phyloP scores from a whole-genome alignment of 129 eudicot species.

The Glebionis coronaria region DNA sequence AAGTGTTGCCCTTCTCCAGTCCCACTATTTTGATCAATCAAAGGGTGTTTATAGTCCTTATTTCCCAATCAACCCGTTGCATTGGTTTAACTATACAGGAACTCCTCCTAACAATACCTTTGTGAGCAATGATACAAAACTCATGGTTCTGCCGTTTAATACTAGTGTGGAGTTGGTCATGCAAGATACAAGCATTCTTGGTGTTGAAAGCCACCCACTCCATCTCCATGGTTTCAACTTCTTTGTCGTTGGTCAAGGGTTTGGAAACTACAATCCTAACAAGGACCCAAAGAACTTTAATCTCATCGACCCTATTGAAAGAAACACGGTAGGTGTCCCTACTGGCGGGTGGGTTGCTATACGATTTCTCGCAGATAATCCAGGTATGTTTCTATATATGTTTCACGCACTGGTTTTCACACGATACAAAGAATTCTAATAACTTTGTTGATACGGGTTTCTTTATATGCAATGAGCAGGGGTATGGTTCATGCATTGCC shows the following conservation, averaged over 20 bases:
- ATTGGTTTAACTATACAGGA: constrained; percentile 24
- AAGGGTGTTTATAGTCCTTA: constrained; percentile 37
- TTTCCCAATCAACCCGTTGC: constrained; percentile 24
- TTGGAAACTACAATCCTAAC: constrained; percentile 5
- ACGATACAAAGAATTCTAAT: not conserved
- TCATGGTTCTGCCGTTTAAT: not conserved
- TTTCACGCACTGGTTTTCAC: not conserved
- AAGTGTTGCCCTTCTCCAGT: constrained; percentile 31
- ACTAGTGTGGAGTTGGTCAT: not conserved
- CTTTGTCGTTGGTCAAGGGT: constrained; percentile 5
- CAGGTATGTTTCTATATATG: constrained; percentile 3
- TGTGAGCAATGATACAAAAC: constrained; percentile 6
- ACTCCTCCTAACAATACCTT: not conserved
- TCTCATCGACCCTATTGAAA: constrained; percentile 8
- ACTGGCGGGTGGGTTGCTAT: constrained; percentile 11
- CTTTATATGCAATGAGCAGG: constrained; percentile 17
- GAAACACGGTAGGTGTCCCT: constrained; percentile 6
- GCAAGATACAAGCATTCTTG: constrained; percentile 7
- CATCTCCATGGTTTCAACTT: constrained; percentile 11
- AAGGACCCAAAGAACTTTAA: constrained; percentile 1
- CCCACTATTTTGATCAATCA: constrained; percentile 32
- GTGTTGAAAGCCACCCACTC: constrained; percentile 1
- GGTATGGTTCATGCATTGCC: constrained; percentile 46
- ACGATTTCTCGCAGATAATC: constrained; percentile 15
- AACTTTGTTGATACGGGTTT: not conserved